A percentile compares a stretch with the other conserved stretches of the same genome.
These are phyloP conservation scores for Alternaria triticimaculans DNA, from an alignment of 2,329 filamentous ascomycete genomes.

Conservation along the genomic window DNA sequence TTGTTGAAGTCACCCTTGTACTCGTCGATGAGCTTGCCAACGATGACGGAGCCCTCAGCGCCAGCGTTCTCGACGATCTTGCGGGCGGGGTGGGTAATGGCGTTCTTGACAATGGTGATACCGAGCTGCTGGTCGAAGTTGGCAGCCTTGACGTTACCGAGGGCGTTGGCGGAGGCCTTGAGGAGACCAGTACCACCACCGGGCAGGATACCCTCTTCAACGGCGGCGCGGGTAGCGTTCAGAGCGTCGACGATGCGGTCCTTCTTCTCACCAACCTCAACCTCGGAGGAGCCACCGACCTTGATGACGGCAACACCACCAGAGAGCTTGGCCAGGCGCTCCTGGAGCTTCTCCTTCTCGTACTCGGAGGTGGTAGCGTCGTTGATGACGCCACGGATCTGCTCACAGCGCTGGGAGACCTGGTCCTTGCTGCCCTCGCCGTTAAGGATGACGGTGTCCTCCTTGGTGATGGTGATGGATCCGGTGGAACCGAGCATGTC, in stretches of 20 bases:
- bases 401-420: conserved; percentile 95
- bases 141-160: conserved; percentile 79
- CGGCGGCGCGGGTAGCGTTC: conserved; percentile 96
- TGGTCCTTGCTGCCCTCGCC: conserved; percentile 94
- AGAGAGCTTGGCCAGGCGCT: conserved; percentile 98
- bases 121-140: conserved; percentile 99
- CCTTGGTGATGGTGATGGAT: conserved; percentile 99
- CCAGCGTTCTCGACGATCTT: conserved; percentile 98
- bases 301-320: conserved; percentile 99
- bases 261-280: conserved; percentile 99
- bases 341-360: conserved; percentile 99
- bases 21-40: conserved; percentile 98
- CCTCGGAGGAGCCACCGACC: conserved; percentile 95
- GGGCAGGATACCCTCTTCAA: conserved; percentile 98
- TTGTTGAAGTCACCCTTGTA: conserved; percentile 93
- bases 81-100: conserved; percentile 92
- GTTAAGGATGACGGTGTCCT: conserved; percentile 98
- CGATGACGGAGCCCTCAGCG: conserved; percentile 91
- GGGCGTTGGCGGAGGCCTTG: conserved; percentile 92
- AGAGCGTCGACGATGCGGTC: conserved; percentile 98
- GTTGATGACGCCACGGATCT: conserved; percentile 95
- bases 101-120: conserved; percentile 96
- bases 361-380: conserved; percentile 97
- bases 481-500: conserved; percentile 97
- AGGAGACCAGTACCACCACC: conserved; percentile 97